Evolutionary conservation across 208 protist genomes (phyloP).

Genomic region (Leishmania tarentolae): DNA sequence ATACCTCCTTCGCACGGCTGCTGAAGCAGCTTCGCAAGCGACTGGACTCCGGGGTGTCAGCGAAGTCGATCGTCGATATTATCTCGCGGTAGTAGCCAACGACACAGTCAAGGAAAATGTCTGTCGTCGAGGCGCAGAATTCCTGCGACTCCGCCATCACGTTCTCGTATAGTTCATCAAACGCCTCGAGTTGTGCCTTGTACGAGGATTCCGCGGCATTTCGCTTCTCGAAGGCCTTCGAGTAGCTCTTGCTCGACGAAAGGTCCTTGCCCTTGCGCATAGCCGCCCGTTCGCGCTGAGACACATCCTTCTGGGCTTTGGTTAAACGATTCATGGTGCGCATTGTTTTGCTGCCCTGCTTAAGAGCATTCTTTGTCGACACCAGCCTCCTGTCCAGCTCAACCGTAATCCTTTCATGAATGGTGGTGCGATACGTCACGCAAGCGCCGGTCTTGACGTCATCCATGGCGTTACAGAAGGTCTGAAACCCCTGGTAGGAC

Average conservation of each 20-base stretch:
- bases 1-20: background rate
- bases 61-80: constrained; percentile 12
- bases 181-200: constrained; percentile 12
- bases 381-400: constrained; percentile 16
- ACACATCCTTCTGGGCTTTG: background rate
- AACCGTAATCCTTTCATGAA: constrained; percentile 8
- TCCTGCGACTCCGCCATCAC: constrained; percentile 18
- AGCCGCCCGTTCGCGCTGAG: constrained; percentile 2
- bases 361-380: background rate
- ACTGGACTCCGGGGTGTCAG: constrained; percentile 12
- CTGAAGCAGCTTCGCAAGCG: background rate
- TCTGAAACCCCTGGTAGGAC: constrained; percentile 13
- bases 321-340: constrained; percentile 5
- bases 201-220: constrained; percentile 13
- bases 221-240: constrained; percentile 7
- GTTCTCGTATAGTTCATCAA: constrained; percentile 28
- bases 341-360: constrained; percentile 26
- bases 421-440: constrained; percentile 12
- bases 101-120: constrained; percentile 30
- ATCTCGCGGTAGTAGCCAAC: constrained; percentile 30
- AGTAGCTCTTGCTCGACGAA: constrained; percentile 13
- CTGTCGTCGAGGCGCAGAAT: constrained; percentile 24
- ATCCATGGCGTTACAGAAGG: constrained; percentile 27
- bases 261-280: constrained; percentile 31
- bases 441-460: constrained; percentile 7